Base-by-base conservation (phyloP, 345 rosid species). In the Salix exigua region DNA sequence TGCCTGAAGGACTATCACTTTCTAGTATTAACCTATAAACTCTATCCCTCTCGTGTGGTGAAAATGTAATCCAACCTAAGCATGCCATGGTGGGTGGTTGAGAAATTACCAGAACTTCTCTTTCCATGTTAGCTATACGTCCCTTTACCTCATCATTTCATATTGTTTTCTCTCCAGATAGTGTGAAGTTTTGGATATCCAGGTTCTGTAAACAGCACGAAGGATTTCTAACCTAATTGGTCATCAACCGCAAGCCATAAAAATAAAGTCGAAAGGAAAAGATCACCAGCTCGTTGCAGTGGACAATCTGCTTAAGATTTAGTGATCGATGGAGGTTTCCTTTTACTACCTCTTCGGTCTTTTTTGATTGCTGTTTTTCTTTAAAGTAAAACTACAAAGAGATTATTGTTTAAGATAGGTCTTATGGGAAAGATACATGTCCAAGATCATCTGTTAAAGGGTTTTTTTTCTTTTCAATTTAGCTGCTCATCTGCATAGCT, bases 11-110 rank as follows among this genome's bases (percentile, higher is more conserved):
- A 30, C 48, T 60, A 23, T 33, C 50, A 58, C 61, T 55, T 58
- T n/a, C 75, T 28, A 30, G 75, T 72, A 4, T 31, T 35, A 37
- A 33, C 75, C 5, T 72, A 21, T 66, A 72, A 23, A 58, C 66
- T 23, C 30, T 72, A 38, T 58, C 30, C 33, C 18, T 58, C 17
- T 21, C 19, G 37, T 72, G 75, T 7, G n/a, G 60, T 14, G 51
- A 2, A 70, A 70, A 40, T 42, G 31, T 8, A 23, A 2, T 13
- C 9, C 37, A 13, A 25, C 21, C 62, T 12, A 11, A 11, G 28
- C 13, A 68, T 42, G 55, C 55, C 12, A 25, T 2, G 58, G 55
- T 25, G n/a, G 19, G 35, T 68, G 6, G 10, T 40, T 3, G 55
- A 42, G 25, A 44, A 68, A 25, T 68, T 25, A 42, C 4, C 1